Percentiles rank a stretch among this genome's conserved stretches.
Evolutionary conservation across 257 asterid genomes (phyloP).

Genomic region (Cynanchum wilfordii): DNA sequence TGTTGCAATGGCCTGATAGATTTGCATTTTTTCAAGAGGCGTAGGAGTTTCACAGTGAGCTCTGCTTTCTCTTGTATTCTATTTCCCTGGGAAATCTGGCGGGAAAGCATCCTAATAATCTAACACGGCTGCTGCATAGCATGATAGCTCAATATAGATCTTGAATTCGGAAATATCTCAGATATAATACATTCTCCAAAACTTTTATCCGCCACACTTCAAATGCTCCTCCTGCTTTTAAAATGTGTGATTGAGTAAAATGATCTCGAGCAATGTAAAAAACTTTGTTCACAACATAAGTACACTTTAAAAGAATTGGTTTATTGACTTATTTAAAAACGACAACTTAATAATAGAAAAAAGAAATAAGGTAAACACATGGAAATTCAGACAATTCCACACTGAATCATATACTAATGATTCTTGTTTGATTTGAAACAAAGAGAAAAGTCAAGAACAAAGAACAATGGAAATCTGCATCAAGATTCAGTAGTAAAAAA

Average conservation of each 20-base stretch:
- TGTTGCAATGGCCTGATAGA: conserved; percentile 48
- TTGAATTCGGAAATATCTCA: no score
- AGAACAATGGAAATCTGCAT: not conserved
- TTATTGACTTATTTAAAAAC: no score
- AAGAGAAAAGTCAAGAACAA: not conserved
- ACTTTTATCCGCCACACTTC: no score
- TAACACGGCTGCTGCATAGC: no score
- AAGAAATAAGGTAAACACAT: not conserved
- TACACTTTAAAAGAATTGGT: not conserved
- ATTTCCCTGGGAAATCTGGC: not conserved
- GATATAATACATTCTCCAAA: no score
- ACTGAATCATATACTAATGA: not conserved
- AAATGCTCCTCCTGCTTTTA: no score
- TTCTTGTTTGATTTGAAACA: not conserved
- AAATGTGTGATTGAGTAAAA: no score
- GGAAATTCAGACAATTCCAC: not conserved
- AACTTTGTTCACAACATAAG: no score
- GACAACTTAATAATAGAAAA: no score
- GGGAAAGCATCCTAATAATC: not conserved
- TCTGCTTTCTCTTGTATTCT: not conserved
- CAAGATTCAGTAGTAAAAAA: not conserved
- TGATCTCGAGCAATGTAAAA: no score
- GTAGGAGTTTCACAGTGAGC: conserved; percentile 36
- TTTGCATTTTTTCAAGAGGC: conserved; percentile 42
- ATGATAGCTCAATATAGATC: no score